Percentiles rank a stretch among this genome's conserved stretches.
phyloP scores from a whole-genome alignment of 2,329 filamentous ascomycete species.

The Pseudogymnoascus sp. region DNA sequence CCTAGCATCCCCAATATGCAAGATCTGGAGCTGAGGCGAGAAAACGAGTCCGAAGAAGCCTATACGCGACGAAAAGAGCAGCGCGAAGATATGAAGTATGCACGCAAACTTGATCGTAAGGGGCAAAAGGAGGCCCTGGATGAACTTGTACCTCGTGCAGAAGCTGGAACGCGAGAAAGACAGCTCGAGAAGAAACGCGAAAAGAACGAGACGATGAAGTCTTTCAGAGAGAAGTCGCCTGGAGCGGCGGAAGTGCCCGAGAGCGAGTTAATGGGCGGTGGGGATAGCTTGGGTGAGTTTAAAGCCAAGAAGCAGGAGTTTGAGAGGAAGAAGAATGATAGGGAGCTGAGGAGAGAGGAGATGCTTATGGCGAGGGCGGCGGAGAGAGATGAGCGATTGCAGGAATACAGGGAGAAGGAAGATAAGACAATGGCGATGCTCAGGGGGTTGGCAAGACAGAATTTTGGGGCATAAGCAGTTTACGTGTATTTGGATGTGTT shows the following conservation, averaged over 20 bases:
- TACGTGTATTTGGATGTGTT: neutral
- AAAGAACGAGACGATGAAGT: slow-evolving; percentile 63
- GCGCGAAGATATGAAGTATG: slow-evolving; percentile 47
- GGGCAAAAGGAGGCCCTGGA: slow-evolving; percentile 68
- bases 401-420: slow-evolving; percentile 68
- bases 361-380: slow-evolving; percentile 65
- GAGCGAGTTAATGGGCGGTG: slow-evolving; percentile 69
- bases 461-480: slow-evolving; percentile 54
- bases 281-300: slow-evolving; percentile 57
- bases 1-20: slow-evolving; percentile 63
- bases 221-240: slow-evolving; percentile 64
- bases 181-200: slow-evolving; percentile 79
- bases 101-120: slow-evolving; percentile 58
- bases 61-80: slow-evolving; percentile 30
- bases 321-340: slow-evolving; percentile 72
- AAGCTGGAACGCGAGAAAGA: slow-evolving; percentile 75
- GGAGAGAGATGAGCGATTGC: slow-evolving; percentile 72
- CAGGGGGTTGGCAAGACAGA: slow-evolving; percentile 68
- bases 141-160: slow-evolving; percentile 75
- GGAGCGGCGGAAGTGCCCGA: slow-evolving; percentile 62
- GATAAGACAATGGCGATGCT: slow-evolving; percentile 79
- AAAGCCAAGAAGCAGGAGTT: slow-evolving; percentile 60
- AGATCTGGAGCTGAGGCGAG: slow-evolving; percentile 62
- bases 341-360: slow-evolving; percentile 78
- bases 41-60: slow-evolving; percentile 42